Evolutionary conservation across 371 early-diverging fungal genomes (phyloP).

Genomic region (Rhizomucor pusillus): DNA sequence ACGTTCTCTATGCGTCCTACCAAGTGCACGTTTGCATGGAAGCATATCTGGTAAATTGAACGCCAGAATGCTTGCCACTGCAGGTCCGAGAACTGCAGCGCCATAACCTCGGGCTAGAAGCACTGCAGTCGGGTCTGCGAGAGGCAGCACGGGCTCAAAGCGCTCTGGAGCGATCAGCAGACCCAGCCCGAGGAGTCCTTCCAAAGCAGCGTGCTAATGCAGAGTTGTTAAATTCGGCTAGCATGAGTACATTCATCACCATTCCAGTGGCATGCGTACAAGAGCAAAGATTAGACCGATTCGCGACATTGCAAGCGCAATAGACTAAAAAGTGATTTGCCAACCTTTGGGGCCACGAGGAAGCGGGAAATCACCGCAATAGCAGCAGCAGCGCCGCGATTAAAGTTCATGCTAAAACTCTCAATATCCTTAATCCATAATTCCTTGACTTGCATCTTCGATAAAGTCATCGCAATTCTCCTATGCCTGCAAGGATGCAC

Average conservation of each 20-base stretch:
- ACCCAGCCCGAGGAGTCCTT: slow-evolving; percentile 20
- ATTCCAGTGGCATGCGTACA: background rate
- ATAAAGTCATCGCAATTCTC: no score
- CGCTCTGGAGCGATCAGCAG: slow-evolving; percentile 25
- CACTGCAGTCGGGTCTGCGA: slow-evolving; percentile 13
- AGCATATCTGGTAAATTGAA: slow-evolving; percentile 39
- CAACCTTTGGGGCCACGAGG: no score
- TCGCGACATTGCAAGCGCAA: slow-evolving; percentile 10
- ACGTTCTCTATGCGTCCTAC: slow-evolving; percentile 12
- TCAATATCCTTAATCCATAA: no score
- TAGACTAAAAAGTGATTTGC: no score
- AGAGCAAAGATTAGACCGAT: slow-evolving; percentile 8
- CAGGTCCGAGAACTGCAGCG: slow-evolving; percentile 24
- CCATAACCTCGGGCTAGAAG: slow-evolving; percentile 30
- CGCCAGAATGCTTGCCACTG: slow-evolving; percentile 25
- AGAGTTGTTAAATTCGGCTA: background rate
- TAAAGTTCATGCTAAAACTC: no score
- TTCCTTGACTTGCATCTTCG: no score
- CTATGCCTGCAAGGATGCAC: no score
- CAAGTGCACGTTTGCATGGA: slow-evolving; percentile 44
- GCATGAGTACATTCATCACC: background rate
- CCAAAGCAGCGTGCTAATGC: slow-evolving; percentile 30
- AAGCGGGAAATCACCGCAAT: no score
- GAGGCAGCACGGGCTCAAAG: slow-evolving; percentile 9
- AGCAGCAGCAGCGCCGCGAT: no score